phyloP scores from a whole-genome alignment of 169 alveolate species.

The Cyclospora cayetanensis region DNA sequence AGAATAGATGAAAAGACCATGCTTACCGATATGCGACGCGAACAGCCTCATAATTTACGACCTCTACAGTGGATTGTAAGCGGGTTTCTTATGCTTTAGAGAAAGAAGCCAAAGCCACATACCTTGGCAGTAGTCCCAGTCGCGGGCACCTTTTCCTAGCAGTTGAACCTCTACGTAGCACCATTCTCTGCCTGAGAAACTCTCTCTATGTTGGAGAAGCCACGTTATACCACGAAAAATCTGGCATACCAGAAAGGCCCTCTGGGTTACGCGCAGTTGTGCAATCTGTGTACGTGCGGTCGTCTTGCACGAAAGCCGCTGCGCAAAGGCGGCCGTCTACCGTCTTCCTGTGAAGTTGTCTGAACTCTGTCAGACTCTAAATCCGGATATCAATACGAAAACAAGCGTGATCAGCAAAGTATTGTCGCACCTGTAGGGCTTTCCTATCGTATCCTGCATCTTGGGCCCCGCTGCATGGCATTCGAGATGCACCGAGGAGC shows the following conservation, averaged over 20 bases:
- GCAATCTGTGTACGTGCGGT: constrained; percentile 90
- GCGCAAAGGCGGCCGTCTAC: constrained; percentile 92
- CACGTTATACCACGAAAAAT: background rate
- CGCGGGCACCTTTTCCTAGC: constrained; percentile 89
- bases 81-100: too few relatives aligned
- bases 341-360: constrained; percentile 92
- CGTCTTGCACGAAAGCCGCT: constrained; percentile 93
- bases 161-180: constrained; percentile 93
- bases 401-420: too few relatives aligned
- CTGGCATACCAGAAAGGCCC: constrained; percentile 83
- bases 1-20: background rate
- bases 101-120: constrained; percentile 75
- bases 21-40: constrained; percentile 30
- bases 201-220: background rate
- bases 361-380: constrained; percentile 89
- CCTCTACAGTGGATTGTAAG: constrained; percentile 68
- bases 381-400: background rate
- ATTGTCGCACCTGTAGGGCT: constrained; percentile 22
- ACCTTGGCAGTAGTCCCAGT: constrained; percentile 92
- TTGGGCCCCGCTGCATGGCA: constrained; percentile 3
- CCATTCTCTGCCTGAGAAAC: constrained; percentile 87
- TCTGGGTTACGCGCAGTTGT: constrained; percentile 91
- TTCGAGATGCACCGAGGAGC: background rate
- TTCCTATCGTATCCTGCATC: constrained; percentile 70
- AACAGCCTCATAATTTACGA: constrained; percentile 76